Conservation (phyloP, 73 alveolate species). For the Stentor coeruleus region DNA sequence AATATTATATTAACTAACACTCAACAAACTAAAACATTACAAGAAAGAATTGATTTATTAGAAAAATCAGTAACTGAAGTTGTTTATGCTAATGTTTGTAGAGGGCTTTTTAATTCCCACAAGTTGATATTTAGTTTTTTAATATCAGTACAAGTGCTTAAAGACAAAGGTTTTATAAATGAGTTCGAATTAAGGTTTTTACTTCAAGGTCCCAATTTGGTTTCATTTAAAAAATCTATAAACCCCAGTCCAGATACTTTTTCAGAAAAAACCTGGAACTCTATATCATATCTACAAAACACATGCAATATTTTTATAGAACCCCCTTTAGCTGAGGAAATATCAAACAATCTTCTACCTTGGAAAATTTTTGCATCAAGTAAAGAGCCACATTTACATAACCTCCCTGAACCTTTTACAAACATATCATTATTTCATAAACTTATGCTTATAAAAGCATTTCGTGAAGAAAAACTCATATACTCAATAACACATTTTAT, state of each 20-base stretch:
- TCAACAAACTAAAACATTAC: conserved; percentile 68
- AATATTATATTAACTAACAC: conserved; percentile 78
- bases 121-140: conserved; percentile 89
- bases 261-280: conserved; percentile 88
- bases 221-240: conserved; percentile 64
- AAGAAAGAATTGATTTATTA: conserved; percentile 86
- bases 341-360: conserved; percentile 37
- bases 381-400: conserved; percentile 53
- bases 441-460: conserved; percentile 82
- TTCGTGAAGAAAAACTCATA: conserved; percentile 87
- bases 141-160: conserved; percentile 88
- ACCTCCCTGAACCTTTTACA: conserved; percentile 78
- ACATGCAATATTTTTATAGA: conserved; percentile 60
- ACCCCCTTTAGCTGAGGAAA: conserved; percentile 47
- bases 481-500: conserved; percentile 85
- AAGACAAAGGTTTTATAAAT: conserved; percentile 71
- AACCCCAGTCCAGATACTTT: conserved; percentile 80
- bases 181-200: conserved; percentile 83
- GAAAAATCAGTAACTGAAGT: conserved; percentile 81
- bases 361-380: conserved; percentile 54
- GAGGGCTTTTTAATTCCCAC: conserved; percentile 43
- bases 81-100: conserved; percentile 91
- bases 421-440: conserved; percentile 68
- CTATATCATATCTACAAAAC: conserved; percentile 70
- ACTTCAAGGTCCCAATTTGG: conserved; percentile 46